Evolutionary conservation across 2,329 filamentous ascomycete species (phyloP).

Genomic region (Aspergillus awamori): DNA sequence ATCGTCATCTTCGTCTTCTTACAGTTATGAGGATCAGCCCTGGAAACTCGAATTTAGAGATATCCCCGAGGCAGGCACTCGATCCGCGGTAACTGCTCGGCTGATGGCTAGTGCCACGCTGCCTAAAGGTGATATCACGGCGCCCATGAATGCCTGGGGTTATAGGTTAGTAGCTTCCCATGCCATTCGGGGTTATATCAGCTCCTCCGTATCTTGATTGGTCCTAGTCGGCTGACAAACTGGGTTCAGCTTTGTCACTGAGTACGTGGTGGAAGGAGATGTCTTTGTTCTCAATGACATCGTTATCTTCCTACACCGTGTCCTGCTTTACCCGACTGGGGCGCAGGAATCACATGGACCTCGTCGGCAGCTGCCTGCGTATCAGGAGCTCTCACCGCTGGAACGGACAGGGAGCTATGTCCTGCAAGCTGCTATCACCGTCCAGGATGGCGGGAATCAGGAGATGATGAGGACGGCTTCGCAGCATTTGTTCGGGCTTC

Average conservation of each 20-base stretch:
- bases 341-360: conserved; percentile 35
- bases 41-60: conserved; percentile 54
- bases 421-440: conserved; percentile 60
- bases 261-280: conserved; percentile 61
- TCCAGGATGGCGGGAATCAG: conserved; percentile 59
- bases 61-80: conserved; percentile 55
- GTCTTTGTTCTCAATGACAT: conserved; percentile 62
- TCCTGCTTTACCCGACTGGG: conserved; percentile 51
- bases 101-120: conserved; percentile 54
- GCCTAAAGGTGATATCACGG: conserved; percentile 52
- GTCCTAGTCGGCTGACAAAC: conserved; percentile 13
- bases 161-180: conserved; percentile 51
- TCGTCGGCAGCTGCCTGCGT: conserved; percentile 44
- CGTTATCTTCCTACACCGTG: conserved; percentile 59
- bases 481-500: conserved; percentile 58
- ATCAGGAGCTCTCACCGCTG: conserved; percentile 52
- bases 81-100: conserved; percentile 57
- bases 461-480: conserved; percentile 58
- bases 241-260: conserved; percentile 55
- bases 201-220: conserved; percentile 10
- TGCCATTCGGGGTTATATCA: conserved; percentile 8
- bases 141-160: conserved; percentile 55
- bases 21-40: conserved; percentile 41
- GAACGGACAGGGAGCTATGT: conserved; percentile 62
- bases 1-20: conserved; percentile 24